Base-by-base conservation (phyloP, 306 rosid species). In the Leucaena leucocephala region DNA sequence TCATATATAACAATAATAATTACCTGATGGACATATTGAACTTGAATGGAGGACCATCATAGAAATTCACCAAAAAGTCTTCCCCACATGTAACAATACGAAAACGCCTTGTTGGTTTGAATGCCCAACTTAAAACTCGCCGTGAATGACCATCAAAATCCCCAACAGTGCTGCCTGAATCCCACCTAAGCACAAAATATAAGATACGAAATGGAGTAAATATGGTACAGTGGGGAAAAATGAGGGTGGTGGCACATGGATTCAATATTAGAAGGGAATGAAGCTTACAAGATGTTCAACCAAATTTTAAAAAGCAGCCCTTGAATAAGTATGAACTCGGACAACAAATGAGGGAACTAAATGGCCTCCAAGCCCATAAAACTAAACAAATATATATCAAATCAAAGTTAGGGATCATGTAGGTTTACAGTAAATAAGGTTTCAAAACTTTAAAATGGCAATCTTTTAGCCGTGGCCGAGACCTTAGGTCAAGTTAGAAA, bases 101-200 rank as follows among this genome's bases (percentile, higher is more conserved):
- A 78, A 91, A 93, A 22, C 98, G 97, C 38, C 99, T 90, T 6
- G 98, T 88, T 75, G 49, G 98, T 85, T 95, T 92, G 75, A 92
- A 86, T 50, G 89, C 88, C 74, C 98, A 92, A 77, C 98, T 92
- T 66, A 92, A 78, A 49, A 91, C 98, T 43, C 97, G 89, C 68
- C 89, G 88, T 36, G 98, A 95, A 76, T 92, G 98, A 58, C 98
- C 97, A 87, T 95, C 98, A 71, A 92, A 95, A 66, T 95, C 98
- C 50, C 27, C 98, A 8, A 95, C 97, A n/a, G 94, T 93, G 4
- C 94, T 84, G 35, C 98, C 98, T 0, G 98, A 88, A 84, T 95
- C 99, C 98, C 99, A 95, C 96, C 99, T 95, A 71, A 66, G 71
- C 44, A 11, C 76, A 76, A 68, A 68, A 80, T 38, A 55, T 1